These are phyloP conservation scores for Coprinopsis marcescibilis DNA, from an alignment of 768 basidiomycete species.

Conservation along the genomic window DNA sequence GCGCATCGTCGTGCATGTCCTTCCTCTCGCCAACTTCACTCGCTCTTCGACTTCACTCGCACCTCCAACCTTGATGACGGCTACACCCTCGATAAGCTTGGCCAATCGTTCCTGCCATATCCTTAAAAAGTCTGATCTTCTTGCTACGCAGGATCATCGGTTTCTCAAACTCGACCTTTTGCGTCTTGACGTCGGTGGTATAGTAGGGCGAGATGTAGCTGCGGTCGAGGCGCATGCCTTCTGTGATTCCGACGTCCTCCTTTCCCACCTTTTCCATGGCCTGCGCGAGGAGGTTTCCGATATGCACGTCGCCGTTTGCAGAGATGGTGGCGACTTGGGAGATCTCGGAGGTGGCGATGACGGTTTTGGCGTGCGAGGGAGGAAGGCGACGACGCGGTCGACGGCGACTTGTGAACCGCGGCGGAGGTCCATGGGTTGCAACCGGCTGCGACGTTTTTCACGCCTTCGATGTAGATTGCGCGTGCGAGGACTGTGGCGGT, in stretches of 20 bases:
- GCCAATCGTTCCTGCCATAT: conserved; percentile 96
- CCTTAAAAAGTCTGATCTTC: conserved; percentile 93
- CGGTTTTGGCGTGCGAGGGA: conserved; percentile 84
- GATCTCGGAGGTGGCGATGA: conserved; percentile 89
- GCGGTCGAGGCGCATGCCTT: conserved; percentile 99
- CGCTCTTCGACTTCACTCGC: conserved; percentile 89
- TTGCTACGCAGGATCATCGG: conserved; percentile 89
- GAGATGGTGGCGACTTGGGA: conserved; percentile 95
- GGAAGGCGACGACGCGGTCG: conserved; percentile 88
- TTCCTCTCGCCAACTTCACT: conserved; percentile 99
- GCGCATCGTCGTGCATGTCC: conserved; percentile 94
- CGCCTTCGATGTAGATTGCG: conserved; percentile 97
- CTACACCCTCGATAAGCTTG: conserved; percentile 93
- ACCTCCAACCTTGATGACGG: conserved; percentile 97
- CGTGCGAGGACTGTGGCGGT: conserved; percentile 96
- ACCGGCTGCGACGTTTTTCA: conserved; percentile 98
- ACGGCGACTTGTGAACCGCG: conserved; percentile 96
- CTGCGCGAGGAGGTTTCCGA: conserved; percentile 92
- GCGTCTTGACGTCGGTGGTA: conserved; percentile 94
- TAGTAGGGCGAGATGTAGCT: conserved; percentile 98
- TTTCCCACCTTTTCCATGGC: conserved; percentile 99
- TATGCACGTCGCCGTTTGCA: conserved; percentile 74
- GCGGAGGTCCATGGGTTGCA: conserved; percentile 99
- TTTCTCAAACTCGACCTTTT: conserved; percentile 97
- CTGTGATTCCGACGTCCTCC: conserved; percentile 98